Percentiles rank a stretch among this genome's conserved stretches.
Conservation (phyloP, 768 basidiomycete species). For the Obba rivulosa region DNA sequence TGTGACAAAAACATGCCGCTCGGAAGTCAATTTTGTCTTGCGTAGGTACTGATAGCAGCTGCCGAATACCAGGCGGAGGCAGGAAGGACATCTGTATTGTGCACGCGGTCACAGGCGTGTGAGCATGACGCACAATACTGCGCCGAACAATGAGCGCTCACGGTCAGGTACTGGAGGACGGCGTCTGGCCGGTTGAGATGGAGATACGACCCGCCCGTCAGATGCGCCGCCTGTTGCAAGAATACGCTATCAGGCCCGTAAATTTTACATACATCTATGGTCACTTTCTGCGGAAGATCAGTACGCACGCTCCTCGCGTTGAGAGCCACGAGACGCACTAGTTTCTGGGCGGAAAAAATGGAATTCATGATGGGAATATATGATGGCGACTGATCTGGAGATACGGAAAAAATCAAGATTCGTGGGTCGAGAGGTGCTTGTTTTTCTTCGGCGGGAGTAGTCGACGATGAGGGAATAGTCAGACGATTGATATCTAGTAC, state of each 20-base stretch:
- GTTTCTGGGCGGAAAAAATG: conserved; percentile 97
- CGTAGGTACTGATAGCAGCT: conserved; percentile 76
- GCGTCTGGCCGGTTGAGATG: conserved; percentile 75
- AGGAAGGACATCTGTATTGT: conserved; percentile 75
- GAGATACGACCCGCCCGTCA: conserved; percentile 93
- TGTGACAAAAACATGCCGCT: conserved; percentile 98
- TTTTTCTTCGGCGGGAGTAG: conserved; percentile 25
- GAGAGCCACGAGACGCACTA: conserved; percentile 43
- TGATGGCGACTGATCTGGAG: conserved; percentile 81
- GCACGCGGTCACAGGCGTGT: conserved; percentile 23
- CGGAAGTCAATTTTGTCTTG: conserved; percentile 96
- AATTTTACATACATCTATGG: conserved; percentile 93
- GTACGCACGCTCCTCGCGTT: not conserved
- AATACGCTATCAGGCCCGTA: conserved; percentile 89
- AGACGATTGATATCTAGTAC: conserved; percentile 63
- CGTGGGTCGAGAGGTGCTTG: conserved; percentile 42
- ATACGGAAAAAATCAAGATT: conserved; percentile 82
- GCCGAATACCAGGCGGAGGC: conserved; percentile 64
- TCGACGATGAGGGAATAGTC: conserved; percentile 29
- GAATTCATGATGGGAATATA: conserved; percentile 99
- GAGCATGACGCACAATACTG: not conserved
- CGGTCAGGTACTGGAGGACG: conserved; percentile 89
- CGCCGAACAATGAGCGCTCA: conserved; percentile 26
- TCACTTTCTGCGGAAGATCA: conserved; percentile 66
- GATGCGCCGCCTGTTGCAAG: conserved; percentile 93